Conservation (phyloP, 2,329 filamentous ascomycete species). For the Hirsutella thompsonii region DNA sequence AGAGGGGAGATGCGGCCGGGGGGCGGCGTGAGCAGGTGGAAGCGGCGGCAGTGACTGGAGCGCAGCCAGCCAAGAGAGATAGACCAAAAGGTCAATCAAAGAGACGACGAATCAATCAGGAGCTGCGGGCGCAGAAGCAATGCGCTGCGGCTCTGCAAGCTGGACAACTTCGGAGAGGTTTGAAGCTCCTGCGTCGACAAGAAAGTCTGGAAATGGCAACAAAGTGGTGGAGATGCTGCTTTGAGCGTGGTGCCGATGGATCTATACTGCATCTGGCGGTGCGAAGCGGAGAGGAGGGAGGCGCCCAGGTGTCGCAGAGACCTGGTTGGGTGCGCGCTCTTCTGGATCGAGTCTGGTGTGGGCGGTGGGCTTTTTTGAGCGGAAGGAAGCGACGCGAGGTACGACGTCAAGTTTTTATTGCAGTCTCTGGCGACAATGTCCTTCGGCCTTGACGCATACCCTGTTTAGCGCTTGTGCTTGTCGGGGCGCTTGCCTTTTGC, state of each 20-base stretch:
- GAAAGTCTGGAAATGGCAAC: slow-evolving; percentile 7
- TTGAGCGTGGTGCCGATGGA: slow-evolving; percentile 53
- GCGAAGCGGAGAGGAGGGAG: slow-evolving; percentile 32
- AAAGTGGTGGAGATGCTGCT: slow-evolving; percentile 48
- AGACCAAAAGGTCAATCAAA: neutral
- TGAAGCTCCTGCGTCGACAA: neutral
- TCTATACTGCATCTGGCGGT: slow-evolving; percentile 54
- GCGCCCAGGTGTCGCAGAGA: slow-evolving; percentile 40
- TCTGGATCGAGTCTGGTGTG: slow-evolving; percentile 25
- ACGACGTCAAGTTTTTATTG: slow-evolving; percentile 6
- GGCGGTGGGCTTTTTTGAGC: slow-evolving; percentile 14
- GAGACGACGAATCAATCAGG: neutral
- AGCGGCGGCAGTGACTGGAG: neutral
- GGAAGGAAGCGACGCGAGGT: slow-evolving; percentile 27
- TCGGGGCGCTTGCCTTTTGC: slow-evolving; percentile 2
- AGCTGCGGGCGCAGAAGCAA: neutral
- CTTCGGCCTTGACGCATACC: slow-evolving; percentile 6
- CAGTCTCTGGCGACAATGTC: slow-evolving; percentile 4
- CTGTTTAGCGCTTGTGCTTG: slow-evolving; percentile 4
- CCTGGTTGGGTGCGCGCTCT: slow-evolving; percentile 34
- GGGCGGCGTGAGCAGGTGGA: neutral
- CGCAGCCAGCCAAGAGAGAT: neutral
- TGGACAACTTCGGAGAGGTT: neutral
- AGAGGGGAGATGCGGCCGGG: neutral
- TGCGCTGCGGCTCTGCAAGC: neutral